Evolutionary conservation across 2,329 filamentous ascomycete genomes (phyloP), one percentile per base, ranked within the genome.

Genomic region (Aspergillus proliferans): DNA sequence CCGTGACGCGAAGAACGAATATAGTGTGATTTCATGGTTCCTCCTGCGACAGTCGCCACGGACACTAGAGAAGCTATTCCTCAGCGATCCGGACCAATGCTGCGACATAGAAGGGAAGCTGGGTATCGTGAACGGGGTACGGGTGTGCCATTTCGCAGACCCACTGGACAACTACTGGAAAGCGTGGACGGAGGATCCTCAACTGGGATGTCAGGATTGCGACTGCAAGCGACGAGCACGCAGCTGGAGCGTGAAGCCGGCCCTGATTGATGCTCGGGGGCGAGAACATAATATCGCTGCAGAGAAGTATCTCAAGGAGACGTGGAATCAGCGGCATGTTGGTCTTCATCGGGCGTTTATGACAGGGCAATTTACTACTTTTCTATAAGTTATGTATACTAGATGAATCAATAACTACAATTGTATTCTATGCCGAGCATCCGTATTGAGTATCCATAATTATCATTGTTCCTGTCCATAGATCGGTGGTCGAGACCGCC

Each of bases 171-270:
- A 58, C 10, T 64, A 64, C 44, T 64, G 61, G 61, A 50, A 51
- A 15, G 59, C 59, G 3, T 62, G 61, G 56, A 56, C 56, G 24
- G 54, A 63, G 9, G 52, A 57, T 26, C 53, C 57, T 4, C 48
- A 55, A 3, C 45, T 64, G 28, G 52, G 57, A 43, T 63, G 60
- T 39, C 49, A 48, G 18, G 49, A 53, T 41, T 64, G 58, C 48
- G 56, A 63, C 47, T 61, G 58, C 44, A 62, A 57, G 46, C 52
- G 53, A 26, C 56, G 50, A 24, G 52, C 58, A 21, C 45, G 61
- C 22, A 64, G 61, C 44, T 63, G 61, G 50, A 64, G 61, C 43
- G 56, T 61, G 12, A 61, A 63, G 38, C 60, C 58, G n/a, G 55
- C 57, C 18, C 43, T 63, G 46, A 59, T 63, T 44, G 61, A 64